phyloP scores from a whole-genome alignment of 352 stramenopile species.

The Phytophthora megakarya region DNA sequence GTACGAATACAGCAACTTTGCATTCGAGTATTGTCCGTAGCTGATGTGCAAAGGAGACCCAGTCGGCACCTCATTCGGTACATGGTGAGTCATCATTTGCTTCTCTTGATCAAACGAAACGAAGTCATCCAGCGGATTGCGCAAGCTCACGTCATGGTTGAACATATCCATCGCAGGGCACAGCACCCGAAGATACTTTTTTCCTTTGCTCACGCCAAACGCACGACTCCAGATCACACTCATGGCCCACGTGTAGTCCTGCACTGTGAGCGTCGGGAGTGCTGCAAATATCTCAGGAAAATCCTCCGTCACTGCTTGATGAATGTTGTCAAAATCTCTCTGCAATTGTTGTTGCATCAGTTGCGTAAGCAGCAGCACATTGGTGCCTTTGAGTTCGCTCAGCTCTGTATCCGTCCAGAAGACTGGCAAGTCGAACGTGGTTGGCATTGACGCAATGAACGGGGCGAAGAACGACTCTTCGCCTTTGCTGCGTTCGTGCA shows the following conservation, averaged over 20 bases:
- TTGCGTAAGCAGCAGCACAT: conserved; percentile 59
- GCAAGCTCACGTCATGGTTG: conserved; percentile 65
- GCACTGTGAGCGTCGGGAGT: conserved; percentile 35
- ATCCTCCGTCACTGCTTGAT: conserved; percentile 47
- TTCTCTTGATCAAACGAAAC: conserved; percentile 52
- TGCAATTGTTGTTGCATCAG: conserved; percentile 71
- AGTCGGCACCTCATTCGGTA: conserved; percentile 36
- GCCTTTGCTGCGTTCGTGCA: conserved; percentile 61
- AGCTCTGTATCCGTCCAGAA: conserved; percentile 60
- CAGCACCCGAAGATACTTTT: conserved; percentile 56
- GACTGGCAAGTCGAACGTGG: conserved; percentile 59
- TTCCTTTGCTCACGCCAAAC: conserved; percentile 54
- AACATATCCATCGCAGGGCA: conserved; percentile 80
- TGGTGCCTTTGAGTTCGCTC: conserved; percentile 52
- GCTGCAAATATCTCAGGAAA: conserved; percentile 53
- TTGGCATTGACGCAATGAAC: conserved; percentile 60
- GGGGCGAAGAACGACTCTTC: conserved; percentile 51
- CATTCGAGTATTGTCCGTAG: conserved; percentile 79
- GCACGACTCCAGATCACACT: conserved; percentile 78
- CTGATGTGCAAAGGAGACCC: conserved; percentile 56
- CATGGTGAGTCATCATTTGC: conserved; percentile 51
- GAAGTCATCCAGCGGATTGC: conserved; percentile 56
- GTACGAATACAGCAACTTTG: conserved; percentile 82
- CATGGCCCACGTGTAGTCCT: conserved; percentile 80
- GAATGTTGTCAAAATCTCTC: conserved; percentile 64